These are phyloP conservation scores for Monosporascus sp. DNA, from an alignment of 2,329 filamentous ascomycete genomes.

Conservation along the genomic window DNA sequence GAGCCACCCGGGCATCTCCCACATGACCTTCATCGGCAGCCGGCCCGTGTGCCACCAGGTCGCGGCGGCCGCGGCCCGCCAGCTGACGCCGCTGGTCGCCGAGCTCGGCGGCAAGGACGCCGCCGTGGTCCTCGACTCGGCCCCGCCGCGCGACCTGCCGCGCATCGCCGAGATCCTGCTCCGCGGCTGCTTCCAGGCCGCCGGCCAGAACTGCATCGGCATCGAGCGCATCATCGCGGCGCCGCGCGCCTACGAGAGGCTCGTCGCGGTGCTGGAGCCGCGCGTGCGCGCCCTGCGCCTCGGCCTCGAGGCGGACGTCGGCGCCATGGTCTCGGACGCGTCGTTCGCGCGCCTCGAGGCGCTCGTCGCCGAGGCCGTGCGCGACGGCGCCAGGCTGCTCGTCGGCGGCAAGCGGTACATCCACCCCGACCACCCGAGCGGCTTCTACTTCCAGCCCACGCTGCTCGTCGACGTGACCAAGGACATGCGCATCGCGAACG, in stretches of 20 bases:
- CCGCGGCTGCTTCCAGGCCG: constrained; percentile 88
- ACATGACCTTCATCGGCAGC: constrained; percentile 95
- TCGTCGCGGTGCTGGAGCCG: constrained; percentile 66
- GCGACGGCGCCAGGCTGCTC: constrained; percentile 72
- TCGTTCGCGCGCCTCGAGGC: constrained; percentile 71
- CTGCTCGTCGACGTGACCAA: constrained; percentile 84
- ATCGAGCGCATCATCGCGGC: constrained; percentile 88
- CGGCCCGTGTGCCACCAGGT: constrained; percentile 82
- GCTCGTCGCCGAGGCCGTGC: constrained; percentile 72
- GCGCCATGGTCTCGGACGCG: constrained; percentile 79
- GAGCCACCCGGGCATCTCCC: constrained; percentile 74
- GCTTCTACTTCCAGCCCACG: constrained; percentile 90
- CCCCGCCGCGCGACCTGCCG: constrained; percentile 53
- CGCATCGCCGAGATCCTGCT: constrained; percentile 79
- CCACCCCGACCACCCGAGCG: constrained; percentile 69
- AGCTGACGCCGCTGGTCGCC: constrained; percentile 80
- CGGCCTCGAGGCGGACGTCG: constrained; percentile 75
- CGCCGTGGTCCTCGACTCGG: constrained; percentile 80
- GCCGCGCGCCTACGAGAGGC: constrained; percentile 66
- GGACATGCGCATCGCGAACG: constrained; percentile 79
- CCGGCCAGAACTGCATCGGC: constrained; percentile 96
- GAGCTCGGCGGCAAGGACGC: constrained; percentile 96
- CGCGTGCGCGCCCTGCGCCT: constrained; percentile 70
- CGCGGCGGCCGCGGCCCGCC: constrained; percentile 76
- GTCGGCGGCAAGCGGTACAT: constrained; percentile 67